phyloP scores from a whole-genome alignment of 116 monocot genomes.

The Posidonia oceanica region DNA sequence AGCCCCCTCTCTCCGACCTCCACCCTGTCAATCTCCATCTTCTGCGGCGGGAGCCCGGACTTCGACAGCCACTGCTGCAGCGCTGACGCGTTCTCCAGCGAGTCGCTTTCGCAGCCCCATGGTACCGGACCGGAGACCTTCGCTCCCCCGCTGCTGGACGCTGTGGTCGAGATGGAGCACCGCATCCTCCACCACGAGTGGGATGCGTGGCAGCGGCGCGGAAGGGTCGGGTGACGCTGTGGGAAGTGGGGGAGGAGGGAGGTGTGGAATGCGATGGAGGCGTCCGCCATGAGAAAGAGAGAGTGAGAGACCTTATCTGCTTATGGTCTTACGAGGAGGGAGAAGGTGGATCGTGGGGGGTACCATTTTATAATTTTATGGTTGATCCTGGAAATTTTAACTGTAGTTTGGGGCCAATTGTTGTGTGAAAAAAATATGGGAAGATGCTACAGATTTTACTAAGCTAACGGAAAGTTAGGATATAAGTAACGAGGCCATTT shows the following conservation, averaged over 20 bases:
- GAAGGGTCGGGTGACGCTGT: constrained; percentile 4
- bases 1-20: constrained; percentile 86
- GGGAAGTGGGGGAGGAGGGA: constrained; percentile 23
- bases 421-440: too few species aligned
- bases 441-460: too few species aligned
- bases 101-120: constrained; percentile 94
- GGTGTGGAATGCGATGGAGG: constrained; percentile 13
- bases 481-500: too few species aligned
- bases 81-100: constrained; percentile 60
- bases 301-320: constrained; percentile 9
- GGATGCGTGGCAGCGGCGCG: not conserved
- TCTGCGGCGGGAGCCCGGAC: constrained; percentile 75
- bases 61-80: constrained; percentile 78
- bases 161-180: constrained; percentile 22
- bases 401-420: too few species aligned
- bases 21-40: constrained; percentile 72
- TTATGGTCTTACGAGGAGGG: not conserved
- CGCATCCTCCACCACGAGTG: not conserved
- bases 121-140: constrained; percentile 24
- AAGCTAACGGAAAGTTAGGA: too few species aligned
- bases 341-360: not conserved
- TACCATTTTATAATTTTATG: not conserved
- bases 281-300: constrained; percentile 19
- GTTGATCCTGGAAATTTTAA: too few species aligned
- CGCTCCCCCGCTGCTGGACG: constrained; percentile 1